Conservation (phyloP, 78 protist genomes). For the Creolimax fragrantissima region DNA sequence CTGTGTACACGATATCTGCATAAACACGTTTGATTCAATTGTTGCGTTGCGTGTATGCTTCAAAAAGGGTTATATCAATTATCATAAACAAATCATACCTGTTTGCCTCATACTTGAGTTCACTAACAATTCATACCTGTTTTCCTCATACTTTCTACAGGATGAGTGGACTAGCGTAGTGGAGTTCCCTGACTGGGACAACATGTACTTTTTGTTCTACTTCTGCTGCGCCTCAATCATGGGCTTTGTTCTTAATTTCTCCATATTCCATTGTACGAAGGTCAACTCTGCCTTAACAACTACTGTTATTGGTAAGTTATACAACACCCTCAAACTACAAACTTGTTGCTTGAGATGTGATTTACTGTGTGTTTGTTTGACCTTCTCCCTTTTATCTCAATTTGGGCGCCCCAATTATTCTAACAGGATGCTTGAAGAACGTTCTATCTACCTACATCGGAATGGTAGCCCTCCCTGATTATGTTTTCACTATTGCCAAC, state of each 20-base stretch:
- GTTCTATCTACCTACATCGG: slow-evolving; percentile 26
- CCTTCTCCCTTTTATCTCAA: no score
- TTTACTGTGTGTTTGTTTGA: no score
- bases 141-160: no score
- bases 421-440: slow-evolving; percentile 34
- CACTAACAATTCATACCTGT: no score
- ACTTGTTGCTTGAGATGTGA: no score
- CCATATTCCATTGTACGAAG: slow-evolving; percentile 27
- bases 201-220: neutral
- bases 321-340: neutral
- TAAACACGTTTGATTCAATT: no score
- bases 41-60: no score
- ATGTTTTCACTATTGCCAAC: slow-evolving; percentile 18
- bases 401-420: neutral
- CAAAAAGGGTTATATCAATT: no score
- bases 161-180: neutral
- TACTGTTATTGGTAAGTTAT: slow-evolving; percentile 16
- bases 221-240: neutral
- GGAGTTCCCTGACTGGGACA: neutral
- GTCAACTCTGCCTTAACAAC: slow-evolving; percentile 46
- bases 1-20: no score
- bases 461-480: slow-evolving; percentile 16
- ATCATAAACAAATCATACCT: no score
- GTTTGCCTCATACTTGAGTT: no score
- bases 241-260: slow-evolving; percentile 24